These are phyloP conservation scores for Jamesozyma spencerorum DNA, from an alignment of 805 yeast species.

Conservation along the genomic window DNA sequence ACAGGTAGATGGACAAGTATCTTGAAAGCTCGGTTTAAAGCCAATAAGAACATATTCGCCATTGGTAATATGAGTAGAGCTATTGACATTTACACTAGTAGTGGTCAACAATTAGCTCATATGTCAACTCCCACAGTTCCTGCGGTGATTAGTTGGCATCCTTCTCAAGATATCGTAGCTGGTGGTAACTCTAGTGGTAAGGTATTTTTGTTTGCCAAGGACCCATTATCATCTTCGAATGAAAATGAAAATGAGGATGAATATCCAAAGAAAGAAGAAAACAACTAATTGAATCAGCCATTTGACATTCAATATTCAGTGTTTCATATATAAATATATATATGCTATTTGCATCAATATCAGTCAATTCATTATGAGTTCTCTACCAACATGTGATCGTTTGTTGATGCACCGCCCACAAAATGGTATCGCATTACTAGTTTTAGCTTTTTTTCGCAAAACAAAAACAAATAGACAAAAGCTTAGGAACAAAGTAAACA, in stretches of 20 bases:
- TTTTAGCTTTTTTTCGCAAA: neutral
- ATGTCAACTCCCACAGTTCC: constrained; percentile 83
- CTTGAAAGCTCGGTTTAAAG: constrained; percentile 81
- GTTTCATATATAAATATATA: neutral
- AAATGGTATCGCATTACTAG: neutral
- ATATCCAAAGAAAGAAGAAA: constrained; percentile 1
- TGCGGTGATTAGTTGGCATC: constrained; percentile 79
- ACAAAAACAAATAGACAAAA: neutral
- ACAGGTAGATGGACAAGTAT: constrained; percentile 97
- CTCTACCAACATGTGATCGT: too few relatives aligned
- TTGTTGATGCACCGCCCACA: neutral
- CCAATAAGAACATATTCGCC: constrained; percentile 63
- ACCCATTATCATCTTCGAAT: too few relatives aligned
- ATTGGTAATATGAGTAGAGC: constrained; percentile 90
- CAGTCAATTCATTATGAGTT: too few relatives aligned
- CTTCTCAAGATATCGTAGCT: constrained; percentile 76
- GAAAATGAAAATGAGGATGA: neutral
- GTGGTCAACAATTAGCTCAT: constrained; percentile 74
- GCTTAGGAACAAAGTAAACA: neutral
- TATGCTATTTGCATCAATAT: too few relatives aligned
- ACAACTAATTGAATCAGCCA: too few relatives aligned
- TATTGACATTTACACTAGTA: constrained; percentile 69
- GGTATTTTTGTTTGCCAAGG: constrained; percentile 44
- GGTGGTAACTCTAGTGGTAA: constrained; percentile 96
- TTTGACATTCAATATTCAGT: too few relatives aligned